Conservation (phyloP, 805 yeast genomes). For the Hanseniaspora pseudoguilliermondii region DNA sequence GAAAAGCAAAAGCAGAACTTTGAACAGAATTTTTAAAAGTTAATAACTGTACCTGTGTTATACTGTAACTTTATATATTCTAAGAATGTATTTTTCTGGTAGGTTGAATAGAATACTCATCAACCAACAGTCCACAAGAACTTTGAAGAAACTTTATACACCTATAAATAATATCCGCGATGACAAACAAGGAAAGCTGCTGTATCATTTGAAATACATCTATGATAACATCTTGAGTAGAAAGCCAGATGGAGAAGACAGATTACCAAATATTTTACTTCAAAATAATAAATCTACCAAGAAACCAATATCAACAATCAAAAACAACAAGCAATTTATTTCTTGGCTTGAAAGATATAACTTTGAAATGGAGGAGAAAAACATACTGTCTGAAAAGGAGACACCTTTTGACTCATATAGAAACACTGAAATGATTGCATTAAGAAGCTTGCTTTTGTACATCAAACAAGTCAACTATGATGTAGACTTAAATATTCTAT, state of each 20-base stretch:
- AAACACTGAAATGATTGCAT: slow-evolving; percentile 4
- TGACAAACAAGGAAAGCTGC: slow-evolving; percentile 15
- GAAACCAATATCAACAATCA: slow-evolving; percentile 1
- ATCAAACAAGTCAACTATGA: slow-evolving; percentile 11
- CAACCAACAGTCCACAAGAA: slow-evolving; percentile 1
- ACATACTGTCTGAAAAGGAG: slow-evolving; percentile 1
- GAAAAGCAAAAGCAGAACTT: too few relatives aligned
- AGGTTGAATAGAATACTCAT: neutral
- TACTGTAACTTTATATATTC: too few relatives aligned
- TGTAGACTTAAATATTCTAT: neutral
- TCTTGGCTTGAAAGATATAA: slow-evolving; percentile 11
- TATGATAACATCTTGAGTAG: slow-evolving; percentile 6
- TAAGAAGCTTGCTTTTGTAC: slow-evolving; percentile 1
- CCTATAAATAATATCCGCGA: slow-evolving; percentile 18
- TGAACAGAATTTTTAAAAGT: too few relatives aligned
- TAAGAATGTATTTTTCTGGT: neutral
- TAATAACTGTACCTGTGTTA: too few relatives aligned
- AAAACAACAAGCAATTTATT: slow-evolving; percentile 6
- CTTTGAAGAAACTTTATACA: slow-evolving; percentile 23
- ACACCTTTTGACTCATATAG: neutral
- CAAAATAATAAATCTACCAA: slow-evolving; percentile 8
- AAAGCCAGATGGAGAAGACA: neutral
- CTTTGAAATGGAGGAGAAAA: slow-evolving; percentile 4
- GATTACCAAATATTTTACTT: neutral
- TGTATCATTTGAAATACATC: slow-evolving; percentile 15